Evolutionary conservation across 169 alveolate genomes (phyloP).

Genomic region (Cryptosporidium andersoni): DNA sequence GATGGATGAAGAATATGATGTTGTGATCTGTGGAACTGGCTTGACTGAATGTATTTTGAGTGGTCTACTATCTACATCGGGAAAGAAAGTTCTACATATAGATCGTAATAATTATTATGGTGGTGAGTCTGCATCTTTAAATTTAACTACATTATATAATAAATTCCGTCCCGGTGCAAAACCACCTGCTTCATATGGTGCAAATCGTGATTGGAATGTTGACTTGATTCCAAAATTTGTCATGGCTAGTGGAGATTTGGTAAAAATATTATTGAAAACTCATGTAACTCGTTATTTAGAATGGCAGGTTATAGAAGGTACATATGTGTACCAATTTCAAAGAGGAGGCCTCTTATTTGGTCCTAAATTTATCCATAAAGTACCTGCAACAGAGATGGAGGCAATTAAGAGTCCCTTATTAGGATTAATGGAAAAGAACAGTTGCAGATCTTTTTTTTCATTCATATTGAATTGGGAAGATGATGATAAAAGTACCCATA

Average conservation of each 20-base stretch:
- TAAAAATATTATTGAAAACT: conserved; percentile 93
- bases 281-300: conserved; percentile 92
- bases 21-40: conserved; percentile 97
- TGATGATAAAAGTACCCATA: conserved; percentile 88
- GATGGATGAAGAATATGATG: conserved; percentile 74
- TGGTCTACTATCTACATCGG: conserved; percentile 92
- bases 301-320: conserved; percentile 97
- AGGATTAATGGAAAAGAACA: conserved; percentile 96
- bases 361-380: conserved; percentile 95
- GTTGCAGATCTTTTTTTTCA: conserved; percentile 94
- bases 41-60: conserved; percentile 96
- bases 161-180: conserved; percentile 88
- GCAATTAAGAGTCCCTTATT: conserved; percentile 94
- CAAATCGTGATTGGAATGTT: conserved; percentile 98
- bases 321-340: conserved; percentile 96
- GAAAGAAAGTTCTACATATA: conserved; percentile 95
- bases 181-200: conserved; percentile 92
- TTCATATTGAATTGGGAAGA: conserved; percentile 89
- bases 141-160: conserved; percentile 93
- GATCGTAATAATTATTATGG: conserved; percentile 97
- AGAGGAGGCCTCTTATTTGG: conserved; percentile 92
- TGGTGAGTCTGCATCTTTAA: conserved; percentile 97
- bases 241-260: conserved; percentile 97
- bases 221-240: conserved; percentile 97
- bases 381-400: conserved; percentile 98